phyloP scores from a whole-genome alignment of 2,329 filamentous ascomycete genomes.

The Colletotrichum ledebouriae region DNA sequence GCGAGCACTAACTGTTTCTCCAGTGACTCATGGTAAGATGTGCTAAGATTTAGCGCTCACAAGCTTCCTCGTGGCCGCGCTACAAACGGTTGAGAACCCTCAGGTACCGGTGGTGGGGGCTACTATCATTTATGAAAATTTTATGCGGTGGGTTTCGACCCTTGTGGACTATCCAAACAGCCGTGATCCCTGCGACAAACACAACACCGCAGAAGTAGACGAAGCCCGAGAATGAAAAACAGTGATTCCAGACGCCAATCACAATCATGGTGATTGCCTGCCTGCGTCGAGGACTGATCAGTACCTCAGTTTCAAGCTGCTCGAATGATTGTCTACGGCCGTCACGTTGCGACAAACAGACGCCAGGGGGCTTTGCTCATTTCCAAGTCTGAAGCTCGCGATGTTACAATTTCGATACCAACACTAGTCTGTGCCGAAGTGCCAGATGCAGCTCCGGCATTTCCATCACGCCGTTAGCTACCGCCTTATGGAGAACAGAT shows the following conservation, averaged over 20 bases:
- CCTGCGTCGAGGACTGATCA: not conserved
- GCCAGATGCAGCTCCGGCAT: conserved; percentile 21
- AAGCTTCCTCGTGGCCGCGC: conserved; percentile 8
- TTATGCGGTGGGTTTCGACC: conserved; percentile 29
- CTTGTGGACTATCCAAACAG: conserved; percentile 1
- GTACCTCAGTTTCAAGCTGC: no score
- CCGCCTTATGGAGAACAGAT: conserved; percentile 20
- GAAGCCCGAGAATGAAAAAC: no score
- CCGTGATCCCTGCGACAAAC: conserved; percentile 14
- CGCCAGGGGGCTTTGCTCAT: conserved; percentile 31
- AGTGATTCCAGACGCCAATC: not conserved
- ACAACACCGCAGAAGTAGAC: not conserved
- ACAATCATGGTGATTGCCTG: not conserved
- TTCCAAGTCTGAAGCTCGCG: conserved; percentile 9
- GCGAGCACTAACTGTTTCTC: conserved; percentile 13
- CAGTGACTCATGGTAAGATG: not conserved
- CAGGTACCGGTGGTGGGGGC: conserved; percentile 29
- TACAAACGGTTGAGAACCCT: conserved; percentile 38
- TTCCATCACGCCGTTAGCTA: conserved; percentile 35
- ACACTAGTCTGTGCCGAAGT: conserved; percentile 25
- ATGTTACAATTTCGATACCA: conserved; percentile 25
- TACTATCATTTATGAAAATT: conserved; percentile 36
- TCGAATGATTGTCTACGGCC: not conserved
- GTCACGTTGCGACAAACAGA: conserved; percentile 13
- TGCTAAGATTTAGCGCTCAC: conserved; percentile 4